A percentile compares a stretch with the other conserved stretches of the same genome.
These are phyloP conservation scores for Penicillium nucicola DNA, from an alignment of 495 filamentous ascomycete genomes.

Conservation along the genomic window DNA sequence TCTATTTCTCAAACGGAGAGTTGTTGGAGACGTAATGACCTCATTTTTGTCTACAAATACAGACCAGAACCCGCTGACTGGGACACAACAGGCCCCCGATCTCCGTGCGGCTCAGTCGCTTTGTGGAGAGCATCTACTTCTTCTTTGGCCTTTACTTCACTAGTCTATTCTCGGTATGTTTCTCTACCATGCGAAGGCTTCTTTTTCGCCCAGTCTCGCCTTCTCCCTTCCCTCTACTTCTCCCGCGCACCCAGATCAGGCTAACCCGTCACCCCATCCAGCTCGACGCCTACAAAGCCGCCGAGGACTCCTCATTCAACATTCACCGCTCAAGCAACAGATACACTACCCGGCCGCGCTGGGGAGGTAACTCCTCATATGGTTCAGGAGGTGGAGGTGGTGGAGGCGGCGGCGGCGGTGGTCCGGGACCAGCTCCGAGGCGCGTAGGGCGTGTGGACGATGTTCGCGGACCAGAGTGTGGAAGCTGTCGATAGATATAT, in stretches of 20 bases:
- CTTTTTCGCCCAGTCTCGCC: not conserved
- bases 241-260: not conserved
- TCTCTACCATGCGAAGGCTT: not conserved
- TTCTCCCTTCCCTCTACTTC: not conserved
- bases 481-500: conserved; percentile 26
- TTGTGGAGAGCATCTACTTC: conserved; percentile 43
- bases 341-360: conserved; percentile 18
- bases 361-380: conserved; percentile 22
- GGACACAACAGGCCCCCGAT: conserved; percentile 38
- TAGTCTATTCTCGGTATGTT: conserved; percentile 41
- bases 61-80: conserved; percentile 18
- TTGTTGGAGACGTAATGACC: conserved; percentile 28
- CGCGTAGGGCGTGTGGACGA: conserved; percentile 40
- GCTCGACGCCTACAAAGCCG: conserved; percentile 65
- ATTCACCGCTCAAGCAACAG: conserved; percentile 26
- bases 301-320: conserved; percentile 63
- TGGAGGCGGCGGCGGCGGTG: conserved; percentile 29
- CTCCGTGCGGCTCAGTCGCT: conserved; percentile 40
- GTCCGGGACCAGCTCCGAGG: conserved; percentile 28
- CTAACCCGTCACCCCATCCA: conserved; percentile 19
- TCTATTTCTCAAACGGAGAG: conserved; percentile 39
- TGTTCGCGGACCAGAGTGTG: conserved; percentile 40
- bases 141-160: conserved; percentile 42
- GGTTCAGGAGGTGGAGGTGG: conserved; percentile 21
- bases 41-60: conserved; percentile 8